Percentiles rank a stretch among this genome's conserved stretches.
phyloP scores from a whole-genome alignment of 2,329 filamentous ascomycete species.

The Chrysosporium queenslandicum region DNA sequence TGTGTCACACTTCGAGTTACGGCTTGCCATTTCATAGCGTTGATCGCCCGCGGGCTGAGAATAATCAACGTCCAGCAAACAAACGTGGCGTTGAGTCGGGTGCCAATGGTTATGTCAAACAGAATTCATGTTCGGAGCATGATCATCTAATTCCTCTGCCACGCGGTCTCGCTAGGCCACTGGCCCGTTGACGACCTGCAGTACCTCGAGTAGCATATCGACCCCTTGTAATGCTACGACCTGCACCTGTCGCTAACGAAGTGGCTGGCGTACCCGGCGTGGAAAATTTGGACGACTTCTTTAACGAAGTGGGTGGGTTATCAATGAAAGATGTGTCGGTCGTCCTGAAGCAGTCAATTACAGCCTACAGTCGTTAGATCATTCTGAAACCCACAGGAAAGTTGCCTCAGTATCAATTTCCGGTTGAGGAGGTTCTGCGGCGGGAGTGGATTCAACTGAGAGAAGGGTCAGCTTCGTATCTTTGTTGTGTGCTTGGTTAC shows the following conservation, averaged over 20 bases:
- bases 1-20: too few relatives aligned
- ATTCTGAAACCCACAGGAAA: slow-evolving; percentile 56
- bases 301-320: slow-evolving; percentile 55
- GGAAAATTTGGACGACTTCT: slow-evolving; percentile 31
- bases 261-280: slow-evolving; percentile 20
- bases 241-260: slow-evolving; percentile 19
- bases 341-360: slow-evolving; percentile 48
- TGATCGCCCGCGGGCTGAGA: not conserved
- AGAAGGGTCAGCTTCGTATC: not conserved
- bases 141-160: not conserved
- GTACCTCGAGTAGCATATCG: slow-evolving; percentile 33
- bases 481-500: not conserved
- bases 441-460: not conserved
- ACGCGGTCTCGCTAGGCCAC: slow-evolving; percentile 22
- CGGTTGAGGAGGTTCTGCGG: slow-evolving; percentile 24
- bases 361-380: not conserved
- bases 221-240: slow-evolving; percentile 23
- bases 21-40: too few relatives aligned
- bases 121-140: not conserved
- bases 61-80: not conserved
- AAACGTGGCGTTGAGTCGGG: too few relatives aligned
- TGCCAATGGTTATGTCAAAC: too few relatives aligned
- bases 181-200: slow-evolving; percentile 27
- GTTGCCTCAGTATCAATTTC: slow-evolving; percentile 60
- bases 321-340: slow-evolving; percentile 88